Percentiles rank a stretch among this genome's conserved stretches.
Conservation (phyloP, 192 early-diverging fungal genomes). For the Chytriomyces sp. region DNA sequence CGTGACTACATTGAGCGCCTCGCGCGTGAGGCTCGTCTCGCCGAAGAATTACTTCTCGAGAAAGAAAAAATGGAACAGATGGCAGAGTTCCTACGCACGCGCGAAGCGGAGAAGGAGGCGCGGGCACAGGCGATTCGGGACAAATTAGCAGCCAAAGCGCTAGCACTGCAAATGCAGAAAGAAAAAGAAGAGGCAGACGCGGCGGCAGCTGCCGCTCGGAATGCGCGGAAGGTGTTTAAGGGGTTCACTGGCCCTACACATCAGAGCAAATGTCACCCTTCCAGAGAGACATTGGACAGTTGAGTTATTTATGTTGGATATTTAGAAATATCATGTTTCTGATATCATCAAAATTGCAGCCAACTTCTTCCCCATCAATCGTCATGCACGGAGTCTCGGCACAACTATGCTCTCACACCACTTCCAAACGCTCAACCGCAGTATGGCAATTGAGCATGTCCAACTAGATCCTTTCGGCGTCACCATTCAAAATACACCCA, state of each 20-base stretch:
- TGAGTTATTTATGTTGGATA: slow-evolving; percentile 30
- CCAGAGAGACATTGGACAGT: slow-evolving; percentile 49
- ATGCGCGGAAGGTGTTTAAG: neutral
- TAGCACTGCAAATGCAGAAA: neutral
- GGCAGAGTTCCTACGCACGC: slow-evolving; percentile 29
- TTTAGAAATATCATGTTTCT: neutral
- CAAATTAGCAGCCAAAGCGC: slow-evolving; percentile 12
- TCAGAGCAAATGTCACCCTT: slow-evolving; percentile 49
- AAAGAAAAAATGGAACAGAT: slow-evolving; percentile 35
- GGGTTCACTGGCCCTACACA: slow-evolving; percentile 46
- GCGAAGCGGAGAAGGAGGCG: slow-evolving; percentile 39
- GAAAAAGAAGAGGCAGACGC: slow-evolving; percentile 3
- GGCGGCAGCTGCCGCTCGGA: neutral
- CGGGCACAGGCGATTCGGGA: slow-evolving; percentile 26
- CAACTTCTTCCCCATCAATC: neutral
- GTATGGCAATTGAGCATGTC: slow-evolving; percentile 50
- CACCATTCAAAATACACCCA: neutral
- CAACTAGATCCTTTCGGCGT: slow-evolving; percentile 39
- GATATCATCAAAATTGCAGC: neutral
- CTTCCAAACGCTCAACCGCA: slow-evolving; percentile 39
- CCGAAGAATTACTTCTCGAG: slow-evolving; percentile 36
- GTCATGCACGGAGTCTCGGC: slow-evolving; percentile 17
- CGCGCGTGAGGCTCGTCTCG: slow-evolving; percentile 27
- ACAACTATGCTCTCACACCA: slow-evolving; percentile 37
- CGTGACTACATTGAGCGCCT: slow-evolving; percentile 40